Evolutionary conservation across 116 monocot species (phyloP), one percentile per base, ranked within the genome.

Genomic region (Papilionanthe hybrid): DNA sequence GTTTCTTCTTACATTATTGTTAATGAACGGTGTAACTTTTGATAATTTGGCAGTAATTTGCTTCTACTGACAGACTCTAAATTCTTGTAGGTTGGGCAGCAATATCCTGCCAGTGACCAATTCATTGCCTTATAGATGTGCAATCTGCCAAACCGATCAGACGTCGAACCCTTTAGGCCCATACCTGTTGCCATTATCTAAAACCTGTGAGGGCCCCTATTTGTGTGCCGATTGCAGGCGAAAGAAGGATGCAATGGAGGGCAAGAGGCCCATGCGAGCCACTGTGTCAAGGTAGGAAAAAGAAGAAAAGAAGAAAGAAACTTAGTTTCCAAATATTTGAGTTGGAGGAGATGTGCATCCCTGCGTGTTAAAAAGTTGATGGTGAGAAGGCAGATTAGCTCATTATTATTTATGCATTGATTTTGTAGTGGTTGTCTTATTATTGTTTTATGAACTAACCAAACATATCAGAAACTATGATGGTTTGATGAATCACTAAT

Each of bases 211-310:
- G 18, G 89, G 88, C 17, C 91, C 88, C 55, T 89, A 88, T 80
- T 91, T 95, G 71, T 95, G 95, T 72, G 41, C 81, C 0, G 91
- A 83, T 32, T 95, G 95, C 77, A 67, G 82, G 79, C 88, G 78
- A 81, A 95, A 95, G 82, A 95, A 95, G 83, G 95, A 95, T 28
- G 92, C 92, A 9, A 95, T 95, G 95, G 95, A 95, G 85, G 95
- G 95, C 25, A 95, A 95, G 71, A 79, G 66, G 12, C 55, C 85
- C 1, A 85, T 79, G 15, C 50, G 55, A 20, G 18, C 86, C 27
- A 78, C 74, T 42, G 66, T 80, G 19, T 78, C 82, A 19, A 78
- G 86, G 71, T 80, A 81, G 84, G 29, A 77, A 18, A 28, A 9
- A 19, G 56, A 44, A 56, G 8, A 23, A 63, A 55, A 20, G 1